Percentiles rank a stretch among this genome's conserved stretches.
These are phyloP conservation scores for Pyrenophora tritici-repentis DNA, from an alignment of 2,329 filamentous ascomycete species.

Conservation along the genomic window DNA sequence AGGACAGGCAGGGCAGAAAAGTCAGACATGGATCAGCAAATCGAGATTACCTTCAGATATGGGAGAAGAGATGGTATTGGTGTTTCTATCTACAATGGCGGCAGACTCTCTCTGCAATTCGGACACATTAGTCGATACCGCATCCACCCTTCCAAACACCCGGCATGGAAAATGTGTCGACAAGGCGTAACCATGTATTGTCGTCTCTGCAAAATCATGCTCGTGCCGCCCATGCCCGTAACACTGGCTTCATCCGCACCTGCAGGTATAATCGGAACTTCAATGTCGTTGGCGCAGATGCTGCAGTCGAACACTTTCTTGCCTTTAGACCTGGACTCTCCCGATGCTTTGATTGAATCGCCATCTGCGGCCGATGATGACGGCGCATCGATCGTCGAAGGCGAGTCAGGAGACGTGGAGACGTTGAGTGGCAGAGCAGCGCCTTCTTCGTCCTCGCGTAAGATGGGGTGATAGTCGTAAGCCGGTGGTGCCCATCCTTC, in stretches of 20 bases:
- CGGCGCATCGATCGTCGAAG: slow-evolving; percentile 16
- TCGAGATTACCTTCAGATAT: too few relatives aligned
- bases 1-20: not conserved
- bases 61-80: not conserved
- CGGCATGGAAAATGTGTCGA: slow-evolving; percentile 90
- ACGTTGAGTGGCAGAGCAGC: slow-evolving; percentile 76
- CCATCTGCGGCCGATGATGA: slow-evolving; percentile 14
- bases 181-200: slow-evolving; percentile 98
- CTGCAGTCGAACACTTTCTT: slow-evolving; percentile 81
- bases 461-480: slow-evolving; percentile 93
- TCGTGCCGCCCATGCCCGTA: slow-evolving; percentile 50
- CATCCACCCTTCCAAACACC: slow-evolving; percentile 96
- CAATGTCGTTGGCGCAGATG: slow-evolving; percentile 89
- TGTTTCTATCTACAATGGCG: slow-evolving; percentile 67
- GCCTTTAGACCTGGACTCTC: slow-evolving; percentile 58
- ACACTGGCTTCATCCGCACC: slow-evolving; percentile 39
- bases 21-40: too few relatives aligned
- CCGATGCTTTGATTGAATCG: slow-evolving; percentile 32
- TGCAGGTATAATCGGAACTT: slow-evolving; percentile 78
- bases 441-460: slow-evolving; percentile 83
- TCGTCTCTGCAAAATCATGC: slow-evolving; percentile 74
- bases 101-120: slow-evolving; percentile 88
- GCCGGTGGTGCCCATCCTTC: slow-evolving; percentile 69
- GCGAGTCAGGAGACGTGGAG: slow-evolving; percentile 34
- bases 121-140: slow-evolving; percentile 90